Conservation (phyloP, 2,329 filamentous ascomycete species). For the Beauveria sp. region DNA sequence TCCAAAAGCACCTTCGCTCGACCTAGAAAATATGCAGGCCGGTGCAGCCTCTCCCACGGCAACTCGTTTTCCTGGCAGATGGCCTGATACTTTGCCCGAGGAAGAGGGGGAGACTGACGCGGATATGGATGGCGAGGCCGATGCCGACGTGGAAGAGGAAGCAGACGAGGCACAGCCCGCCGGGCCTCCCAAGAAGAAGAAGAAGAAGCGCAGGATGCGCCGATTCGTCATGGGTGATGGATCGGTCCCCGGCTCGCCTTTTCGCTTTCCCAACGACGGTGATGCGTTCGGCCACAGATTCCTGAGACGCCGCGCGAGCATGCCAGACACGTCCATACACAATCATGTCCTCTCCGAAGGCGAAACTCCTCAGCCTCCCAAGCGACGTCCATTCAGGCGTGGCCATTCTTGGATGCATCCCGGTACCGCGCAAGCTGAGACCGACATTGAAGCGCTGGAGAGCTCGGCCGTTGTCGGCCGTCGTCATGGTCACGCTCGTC, state of each 20-base stretch:
- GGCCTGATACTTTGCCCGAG: conserved; percentile 47
- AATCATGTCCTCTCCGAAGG: conserved; percentile 67
- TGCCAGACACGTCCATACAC: conserved; percentile 51
- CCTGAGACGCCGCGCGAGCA: conserved; percentile 58
- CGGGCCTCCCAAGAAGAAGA: conserved; percentile 39
- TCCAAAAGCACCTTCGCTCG: conserved; percentile 30
- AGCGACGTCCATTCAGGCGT: conserved; percentile 43
- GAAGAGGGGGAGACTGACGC: conserved; percentile 39
- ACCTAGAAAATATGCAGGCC: conserved; percentile 34
- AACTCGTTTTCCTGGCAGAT: conserved; percentile 33
- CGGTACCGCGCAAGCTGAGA: conserved; percentile 38
- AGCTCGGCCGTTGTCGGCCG: conserved; percentile 38
- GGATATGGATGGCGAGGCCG: conserved; percentile 44
- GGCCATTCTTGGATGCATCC: conserved; percentile 52
- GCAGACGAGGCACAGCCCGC: conserved; percentile 61
- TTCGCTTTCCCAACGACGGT: conserved; percentile 33
- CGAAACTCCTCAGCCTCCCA: conserved; percentile 57
- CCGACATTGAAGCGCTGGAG: conserved; percentile 45
- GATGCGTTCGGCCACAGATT: conserved; percentile 38
- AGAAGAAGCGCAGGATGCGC: conserved; percentile 57
- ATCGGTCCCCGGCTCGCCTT: conserved; percentile 61
- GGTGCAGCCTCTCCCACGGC: conserved; percentile 36
- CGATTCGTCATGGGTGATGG: conserved; percentile 45
- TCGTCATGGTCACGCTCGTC: conserved; percentile 55
- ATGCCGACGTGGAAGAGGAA: conserved; percentile 76